Evolutionary conservation across 2,329 filamentous ascomycete genomes (phyloP), one percentile per base, ranked within the genome.

Genomic region (Trichothecium sympodiale): DNA sequence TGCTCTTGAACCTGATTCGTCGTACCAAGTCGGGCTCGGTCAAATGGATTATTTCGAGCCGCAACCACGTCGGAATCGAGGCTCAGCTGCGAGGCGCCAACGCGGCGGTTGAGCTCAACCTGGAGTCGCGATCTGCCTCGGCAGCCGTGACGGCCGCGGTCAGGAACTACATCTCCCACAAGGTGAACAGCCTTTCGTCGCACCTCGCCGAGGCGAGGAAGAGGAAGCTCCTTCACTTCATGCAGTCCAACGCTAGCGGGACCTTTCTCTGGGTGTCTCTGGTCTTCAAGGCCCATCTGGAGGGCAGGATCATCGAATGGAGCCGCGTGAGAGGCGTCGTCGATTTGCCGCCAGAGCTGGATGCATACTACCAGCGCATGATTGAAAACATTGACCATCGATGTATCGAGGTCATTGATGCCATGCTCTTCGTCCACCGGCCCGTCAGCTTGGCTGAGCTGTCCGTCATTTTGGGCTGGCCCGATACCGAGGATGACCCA

Each of bases 341-440:
- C 4, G 30, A 25, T 26, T 49, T 60, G 17, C 56, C 56, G 5
- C 31, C 45, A 3, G 54, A 53, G 1, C 49, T 64, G 1, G 27
- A 55, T 20, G 4, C 34, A 3, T 39, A 64, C 2, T 65, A 65
- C 39, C 8, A 42, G 5, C 43, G 46, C 10, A 64, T 63, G 57
- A 47, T 62, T 27, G 20, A 41, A 0, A 42, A 51, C 14, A 54
- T 65, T 13, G 23, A 14, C 14, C 6, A 25, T 25, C 20, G 20
- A 6, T 25, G 20, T 10, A 12, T 33, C 5, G 8, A 38, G 2
- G 48, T 42, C 3, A 41, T 54, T 2, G 41, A 57, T 37, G 38
- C 46, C 4, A 35, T 54, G 1, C 34, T 51, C 2, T 35, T 47
- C 7, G 46, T 46, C 4, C 57, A 53, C 30, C 54, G 53, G 3